Percentiles rank a stretch among this genome's conserved stretches.
Conservation (phyloP, 129 eudicot genomes). For the Gnaphalium uliginosum region DNA sequence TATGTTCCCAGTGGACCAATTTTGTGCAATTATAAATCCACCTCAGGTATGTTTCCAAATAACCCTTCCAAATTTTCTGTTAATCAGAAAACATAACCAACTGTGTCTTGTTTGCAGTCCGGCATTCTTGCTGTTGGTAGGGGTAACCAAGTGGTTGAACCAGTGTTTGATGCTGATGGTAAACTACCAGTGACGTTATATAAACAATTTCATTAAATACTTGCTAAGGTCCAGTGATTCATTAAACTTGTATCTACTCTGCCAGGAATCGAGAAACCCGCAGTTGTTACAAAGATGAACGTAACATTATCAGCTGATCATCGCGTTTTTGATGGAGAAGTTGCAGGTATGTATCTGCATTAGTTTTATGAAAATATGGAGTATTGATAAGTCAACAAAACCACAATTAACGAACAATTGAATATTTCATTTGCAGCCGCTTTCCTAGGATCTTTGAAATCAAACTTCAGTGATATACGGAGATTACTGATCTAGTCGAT, state of each 20-base stretch:
- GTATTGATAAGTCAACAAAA: background rate
- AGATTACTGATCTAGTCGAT: constrained; percentile 55
- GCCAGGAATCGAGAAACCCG: constrained; percentile 74
- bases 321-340: constrained; percentile 97
- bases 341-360: constrained; percentile 67
- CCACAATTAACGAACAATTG: background rate
- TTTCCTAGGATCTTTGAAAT: constrained; percentile 58
- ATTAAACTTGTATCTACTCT: constrained; percentile 13
- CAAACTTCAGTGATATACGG: constrained; percentile 73
- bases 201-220: background rate
- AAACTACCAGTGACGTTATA: constrained; percentile 13
- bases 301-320: constrained; percentile 96
- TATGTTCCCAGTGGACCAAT: constrained; percentile 94
- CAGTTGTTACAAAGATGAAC: constrained; percentile 80
- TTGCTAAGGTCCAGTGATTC: background rate
- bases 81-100: constrained; percentile 13
- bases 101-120: constrained; percentile 50
- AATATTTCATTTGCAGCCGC: constrained; percentile 52
- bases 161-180: constrained; percentile 79
- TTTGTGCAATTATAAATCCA: constrained; percentile 96
- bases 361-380: background rate
- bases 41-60: constrained; percentile 69
- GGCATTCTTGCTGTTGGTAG: constrained; percentile 99
- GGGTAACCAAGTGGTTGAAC: constrained; percentile 89
- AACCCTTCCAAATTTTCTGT: constrained; percentile 9